Base-by-base conservation (phyloP, 768 basidiomycete species). In the Psilocybe sp. region DNA sequence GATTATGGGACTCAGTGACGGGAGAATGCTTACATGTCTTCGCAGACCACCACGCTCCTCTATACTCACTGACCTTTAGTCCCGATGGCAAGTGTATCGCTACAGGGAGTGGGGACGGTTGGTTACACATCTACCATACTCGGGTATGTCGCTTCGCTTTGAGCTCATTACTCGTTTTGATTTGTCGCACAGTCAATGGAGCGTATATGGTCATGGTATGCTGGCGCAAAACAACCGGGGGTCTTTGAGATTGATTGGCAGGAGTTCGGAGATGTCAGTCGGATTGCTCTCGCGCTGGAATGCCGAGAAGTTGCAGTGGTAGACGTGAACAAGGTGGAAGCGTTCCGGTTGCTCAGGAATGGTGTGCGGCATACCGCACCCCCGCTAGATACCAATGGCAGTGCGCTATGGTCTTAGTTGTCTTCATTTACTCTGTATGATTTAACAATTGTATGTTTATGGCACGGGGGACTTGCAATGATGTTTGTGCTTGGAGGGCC, bases 161-260 rank as follows among this genome's bases (percentile, higher is more conserved):
- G 46, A 33, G 43, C 45, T 10, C 47, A 46, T 44, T 44, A 15
- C 32, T 38, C 49, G 63, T 20, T 60, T 52, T 42, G 33, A 47
- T 45, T 32, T n/a, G 11, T 38, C 31, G 11, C 19, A 23, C 48
- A 75, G 76, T 59, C 68, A 18, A 75, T 78, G 39, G 71, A 75
- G 53, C 78, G 78, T 60, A 63, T 67, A 38, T 88, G 84, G 82
- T 78, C 81, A 5, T 88, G 86, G 85, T 78, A 70, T 50, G 78
- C 78, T 4, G 80, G 78, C 4, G 53, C 63, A 23, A 79, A 80
- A 32, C 82, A 77, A 57, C 81, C 79, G 9, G 82, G 85, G 7
- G 77, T 90, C 18, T 90, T 87, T 55, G 88, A 89, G 64, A 81
- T 89, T 49, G 83, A 82, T 60, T 90, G 88, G 88, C 84, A 83